Evolutionary conservation across 1,139 yeast species (phyloP).

Genomic region (Candida tunisiensis): DNA sequence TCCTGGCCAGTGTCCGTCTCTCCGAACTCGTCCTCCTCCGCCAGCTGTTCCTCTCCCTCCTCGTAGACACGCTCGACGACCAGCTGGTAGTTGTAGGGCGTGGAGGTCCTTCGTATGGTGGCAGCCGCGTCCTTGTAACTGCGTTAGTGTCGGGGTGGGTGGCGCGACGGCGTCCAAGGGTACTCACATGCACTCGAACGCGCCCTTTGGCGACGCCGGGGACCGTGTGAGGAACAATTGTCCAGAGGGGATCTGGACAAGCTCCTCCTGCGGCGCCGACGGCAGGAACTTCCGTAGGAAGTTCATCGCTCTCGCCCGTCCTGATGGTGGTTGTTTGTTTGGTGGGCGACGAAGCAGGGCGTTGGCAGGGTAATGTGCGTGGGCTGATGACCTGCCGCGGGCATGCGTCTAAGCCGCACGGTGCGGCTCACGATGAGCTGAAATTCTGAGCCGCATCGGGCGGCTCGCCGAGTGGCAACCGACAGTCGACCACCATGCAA

Average conservation of each 20-base stretch:
- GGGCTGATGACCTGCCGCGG: too few species aligned
- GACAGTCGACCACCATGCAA: too few species aligned
- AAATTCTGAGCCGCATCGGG: too few species aligned
- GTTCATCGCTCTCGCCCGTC: too few species aligned
- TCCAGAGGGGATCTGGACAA: conserved; percentile 65
- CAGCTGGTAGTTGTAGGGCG: conserved; percentile 52
- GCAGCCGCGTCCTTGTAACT: conserved; percentile 61
- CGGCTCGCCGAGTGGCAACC: too few species aligned
- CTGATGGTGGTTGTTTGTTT: not conserved
- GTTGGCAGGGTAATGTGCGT: not conserved
- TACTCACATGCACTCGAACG: conserved; percentile 74
- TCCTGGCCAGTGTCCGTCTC: conserved; percentile 34
- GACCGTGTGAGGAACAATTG: conserved; percentile 58
- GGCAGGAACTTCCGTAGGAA: conserved; percentile 53
- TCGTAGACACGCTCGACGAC: conserved; percentile 53
- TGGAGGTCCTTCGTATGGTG: conserved; percentile 49
- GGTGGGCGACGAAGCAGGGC: not conserved
- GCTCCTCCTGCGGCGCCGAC: conserved; percentile 43
- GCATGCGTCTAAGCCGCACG: too few species aligned
- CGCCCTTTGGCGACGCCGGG: conserved; percentile 73
- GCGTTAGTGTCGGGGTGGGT: too few species aligned
- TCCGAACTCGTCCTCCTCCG: conserved; percentile 37
- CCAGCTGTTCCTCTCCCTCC: conserved; percentile 44
- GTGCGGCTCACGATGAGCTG: too few species aligned
- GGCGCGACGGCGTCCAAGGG: too few species aligned